Percentiles rank a stretch among this genome's conserved stretches.
phyloP scores from a whole-genome alignment of 768 basidiomycete genomes.

The Kwoniella botswanensis region DNA sequence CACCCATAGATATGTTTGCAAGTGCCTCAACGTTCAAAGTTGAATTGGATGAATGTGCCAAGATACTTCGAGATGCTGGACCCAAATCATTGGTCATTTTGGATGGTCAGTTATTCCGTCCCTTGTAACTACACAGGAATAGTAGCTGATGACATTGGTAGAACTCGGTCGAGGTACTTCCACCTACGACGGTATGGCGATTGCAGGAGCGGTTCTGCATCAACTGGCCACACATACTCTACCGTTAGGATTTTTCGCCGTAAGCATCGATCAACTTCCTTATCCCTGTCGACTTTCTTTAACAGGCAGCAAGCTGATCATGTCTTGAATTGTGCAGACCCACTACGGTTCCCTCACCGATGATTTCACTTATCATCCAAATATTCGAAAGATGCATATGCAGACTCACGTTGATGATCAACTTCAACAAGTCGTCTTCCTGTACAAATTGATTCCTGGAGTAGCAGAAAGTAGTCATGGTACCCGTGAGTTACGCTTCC shows the following conservation, averaged over 20 bases:
- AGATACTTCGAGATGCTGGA: constrained; percentile 90
- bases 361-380: constrained; percentile 88
- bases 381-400: constrained; percentile 96
- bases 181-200: constrained; percentile 98
- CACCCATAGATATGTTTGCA: constrained; percentile 54
- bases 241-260: constrained; percentile 89
- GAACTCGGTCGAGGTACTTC: constrained; percentile 96
- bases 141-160: constrained; percentile 52
- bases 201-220: constrained; percentile 92
- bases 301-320: constrained; percentile 1
- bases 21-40: constrained; percentile 83
- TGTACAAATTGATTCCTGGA: constrained; percentile 80
- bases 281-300: not conserved
- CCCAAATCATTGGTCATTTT: constrained; percentile 92
- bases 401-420: constrained; percentile 90
- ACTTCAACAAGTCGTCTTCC: constrained; percentile 77
- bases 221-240: constrained; percentile 91
- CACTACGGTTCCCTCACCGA: constrained; percentile 96
- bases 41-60: constrained; percentile 95
- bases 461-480: constrained; percentile 57
- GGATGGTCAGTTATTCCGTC: constrained; percentile 68
- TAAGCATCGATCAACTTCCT: constrained; percentile 24
- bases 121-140: constrained; percentile 4
- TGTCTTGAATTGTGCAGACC: constrained; percentile 60
- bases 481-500: constrained; percentile 65